Base-by-base conservation (phyloP, 1,284 basidiomycete genomes). In the Lentinus polychrous region DNA sequence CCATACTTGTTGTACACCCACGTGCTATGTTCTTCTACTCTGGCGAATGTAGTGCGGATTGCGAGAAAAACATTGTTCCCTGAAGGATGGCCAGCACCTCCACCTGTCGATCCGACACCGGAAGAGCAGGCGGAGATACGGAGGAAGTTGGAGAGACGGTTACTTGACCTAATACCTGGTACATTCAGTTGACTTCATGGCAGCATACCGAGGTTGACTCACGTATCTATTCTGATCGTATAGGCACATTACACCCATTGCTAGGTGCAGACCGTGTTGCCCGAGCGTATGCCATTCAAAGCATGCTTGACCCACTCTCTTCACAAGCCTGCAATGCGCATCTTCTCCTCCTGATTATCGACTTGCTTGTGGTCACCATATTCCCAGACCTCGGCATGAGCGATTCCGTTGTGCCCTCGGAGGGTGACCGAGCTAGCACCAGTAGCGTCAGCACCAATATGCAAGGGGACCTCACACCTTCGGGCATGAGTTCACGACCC, bases 61-160 rank as follows among this genome's bases (percentile, higher is more conserved):
- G 69, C 76, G 6, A 87, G 86, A 55, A 72, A 73, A 18, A 74
- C 79, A 2, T 70, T 93, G 34, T 92, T 91, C 59, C 89, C 91
- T 3, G 81, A 84, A 51, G 90, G 89, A 17, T 88, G 87, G 66
- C 87, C 88, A 1, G 82, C 75, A 0, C 76, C 79, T 0, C 62
- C 79, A 1, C 78, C 82, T 4, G 66, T 72, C 2, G 83, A 87
- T 45, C 90, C 89, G 20, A 79, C 79, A 0, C 67, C 68, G 0
- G 85, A 86, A 57, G 85, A 90, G 61, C 85, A 89, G 60, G 66
- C 68, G 2, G 69, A 68, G 33, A 69, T 86, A 48, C 75, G 76
- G 18, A 71, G 74, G n/a, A 66, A 67, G 45, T 62, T 87, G 12
- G 60, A 78, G 22, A 61, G 66, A 23, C 71, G 78, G 57, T 62